Base-by-base conservation (phyloP, 805 yeast genomes). In the Candida sphagnicola region DNA sequence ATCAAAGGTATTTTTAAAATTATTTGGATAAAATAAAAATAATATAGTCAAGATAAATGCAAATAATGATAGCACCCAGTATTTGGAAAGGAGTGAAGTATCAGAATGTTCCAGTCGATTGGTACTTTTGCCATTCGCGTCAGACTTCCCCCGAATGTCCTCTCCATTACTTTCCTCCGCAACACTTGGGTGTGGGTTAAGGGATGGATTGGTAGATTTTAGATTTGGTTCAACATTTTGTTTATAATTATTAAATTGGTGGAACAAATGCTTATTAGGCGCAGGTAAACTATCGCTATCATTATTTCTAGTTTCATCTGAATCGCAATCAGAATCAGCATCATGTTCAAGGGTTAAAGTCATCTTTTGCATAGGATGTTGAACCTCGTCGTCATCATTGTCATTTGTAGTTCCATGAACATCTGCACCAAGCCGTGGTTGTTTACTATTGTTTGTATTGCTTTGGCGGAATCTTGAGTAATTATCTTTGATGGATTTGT, bases 181-280 rank as follows among this genome's bases (percentile, higher is more conserved):
- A n/a, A n/a, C n/a, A n/a, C n/a, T n/a, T n/a, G n/a, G n/a, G n/a
- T n/a, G n/a, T n/a, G n/a, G n/a, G n/a, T n/a, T n/a, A n/a, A n/a
- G n/a, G n/a, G n/a, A n/a, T n/a, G n/a, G 6, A 10, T 10, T 21
- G 10, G 24, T 6, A 10, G 24, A 21, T 21, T 21, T 19, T 11
- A 34, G 10, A 17, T 18, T 10, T 32, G 41, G 41, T 3, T 10
- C 4, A 11, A 31, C 30, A 32, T 36, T 33, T 4, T 39, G 43
- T 28, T 31, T 30, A n/a, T 28, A 42, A 31, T 36, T 34, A 18
- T 38, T 41, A 19, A 42, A 26, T 25, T 39, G 40, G 12, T 45
- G 41, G 34, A 45, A 41, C 19, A 44, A 30, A n/a, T 30, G 23
- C 17, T 38, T 39, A 31, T 41, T 40, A 12, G 47, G 49, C 16